These are phyloP conservation scores for Closterium sp. DNA, from an alignment of 139 green algal genomes.

Conservation along the genomic window DNA sequence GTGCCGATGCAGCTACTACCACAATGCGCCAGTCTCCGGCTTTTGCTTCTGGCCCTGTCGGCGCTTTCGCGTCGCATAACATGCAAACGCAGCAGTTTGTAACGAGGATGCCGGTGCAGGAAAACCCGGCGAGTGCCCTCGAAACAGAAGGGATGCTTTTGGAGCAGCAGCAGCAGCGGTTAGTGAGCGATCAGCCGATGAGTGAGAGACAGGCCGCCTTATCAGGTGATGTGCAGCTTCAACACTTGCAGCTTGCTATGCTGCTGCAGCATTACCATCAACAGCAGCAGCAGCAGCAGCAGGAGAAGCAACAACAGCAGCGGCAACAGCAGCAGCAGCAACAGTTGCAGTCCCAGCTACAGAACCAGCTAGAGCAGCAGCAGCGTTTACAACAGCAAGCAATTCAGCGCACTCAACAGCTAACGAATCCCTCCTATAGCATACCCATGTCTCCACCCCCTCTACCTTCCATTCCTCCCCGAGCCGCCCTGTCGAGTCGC, in stretches of 20 bases:
- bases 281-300: background rate
- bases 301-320: background rate
- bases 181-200: background rate
- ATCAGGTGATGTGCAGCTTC: background rate
- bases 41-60: background rate
- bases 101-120: background rate
- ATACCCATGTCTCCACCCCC: background rate
- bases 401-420: background rate
- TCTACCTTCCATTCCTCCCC: background rate
- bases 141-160: background rate
- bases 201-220: background rate
- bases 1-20: background rate
- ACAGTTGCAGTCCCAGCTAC: background rate
- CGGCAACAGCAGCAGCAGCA: background rate
- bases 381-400: background rate
- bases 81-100: background rate
- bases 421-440: background rate
- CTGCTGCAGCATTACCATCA: background rate
- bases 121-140: background rate
- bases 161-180: background rate
- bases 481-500: background rate
- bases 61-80: background rate
- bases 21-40: background rate
- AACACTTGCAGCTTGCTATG: background rate
- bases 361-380: background rate